phyloP scores from a whole-genome alignment of 805 yeast genomes.

The Metschnikowia noctiluminum region DNA sequence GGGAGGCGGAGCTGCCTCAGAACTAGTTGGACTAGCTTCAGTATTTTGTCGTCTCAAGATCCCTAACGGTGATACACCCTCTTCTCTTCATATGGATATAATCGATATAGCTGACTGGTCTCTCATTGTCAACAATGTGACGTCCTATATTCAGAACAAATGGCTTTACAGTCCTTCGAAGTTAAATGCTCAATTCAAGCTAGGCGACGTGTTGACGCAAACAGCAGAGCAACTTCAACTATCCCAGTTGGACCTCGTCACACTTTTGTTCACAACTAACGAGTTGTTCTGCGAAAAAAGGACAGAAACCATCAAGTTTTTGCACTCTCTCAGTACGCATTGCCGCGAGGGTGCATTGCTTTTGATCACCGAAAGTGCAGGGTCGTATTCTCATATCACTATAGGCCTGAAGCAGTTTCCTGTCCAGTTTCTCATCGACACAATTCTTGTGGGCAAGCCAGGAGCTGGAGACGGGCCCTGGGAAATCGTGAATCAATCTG shows the following conservation, averaged over 20 bases:
- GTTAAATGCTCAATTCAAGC: slow-evolving; percentile 26
- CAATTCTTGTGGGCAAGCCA: slow-evolving; percentile 55
- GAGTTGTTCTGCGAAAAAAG: slow-evolving; percentile 74
- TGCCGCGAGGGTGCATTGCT: slow-evolving; percentile 59
- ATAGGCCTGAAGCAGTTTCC: slow-evolving; percentile 79
- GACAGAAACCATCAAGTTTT: slow-evolving; percentile 48
- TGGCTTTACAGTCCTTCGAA: slow-evolving; percentile 49
- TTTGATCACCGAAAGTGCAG: slow-evolving; percentile 82
- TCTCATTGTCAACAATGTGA: slow-evolving; percentile 45
- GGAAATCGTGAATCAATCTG: slow-evolving; percentile 63
- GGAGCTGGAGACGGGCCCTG: slow-evolving; percentile 49
- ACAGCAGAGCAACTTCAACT: slow-evolving; percentile 18
- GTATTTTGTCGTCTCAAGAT: slow-evolving; percentile 46
- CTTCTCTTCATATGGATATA: slow-evolving; percentile 46
- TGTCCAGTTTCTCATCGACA: slow-evolving; percentile 75
- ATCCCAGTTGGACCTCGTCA: slow-evolving; percentile 46
- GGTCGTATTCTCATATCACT: slow-evolving; percentile 77
- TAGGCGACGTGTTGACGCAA: slow-evolving; percentile 30
- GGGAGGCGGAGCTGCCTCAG: slow-evolving; percentile 93
- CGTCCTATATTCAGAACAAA: slow-evolving; percentile 39
- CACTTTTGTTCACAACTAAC: slow-evolving; percentile 81
- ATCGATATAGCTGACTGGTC: slow-evolving; percentile 83
- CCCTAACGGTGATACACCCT: slow-evolving; percentile 27
- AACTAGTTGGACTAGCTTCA: slow-evolving; percentile 62
- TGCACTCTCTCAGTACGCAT: slow-evolving; percentile 35